These are phyloP conservation scores for Candida pseudoviswanathii DNA, from an alignment of 1,139 yeast species.

Conservation along the genomic window DNA sequence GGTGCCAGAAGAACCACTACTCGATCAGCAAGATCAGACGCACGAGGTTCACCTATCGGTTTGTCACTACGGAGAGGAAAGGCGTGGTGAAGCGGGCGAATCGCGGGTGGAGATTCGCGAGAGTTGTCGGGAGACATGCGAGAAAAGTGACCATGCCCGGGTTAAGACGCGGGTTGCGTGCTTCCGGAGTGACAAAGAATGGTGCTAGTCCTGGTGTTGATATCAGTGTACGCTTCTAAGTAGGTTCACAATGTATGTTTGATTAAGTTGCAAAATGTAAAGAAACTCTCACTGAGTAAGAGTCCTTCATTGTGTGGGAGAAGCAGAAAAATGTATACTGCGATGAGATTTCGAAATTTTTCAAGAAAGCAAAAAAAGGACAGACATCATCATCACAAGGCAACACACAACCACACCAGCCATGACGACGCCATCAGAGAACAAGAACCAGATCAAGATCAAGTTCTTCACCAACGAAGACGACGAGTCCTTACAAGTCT, in stretches of 20 bases:
- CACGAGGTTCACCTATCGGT: constrained; percentile 25
- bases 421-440: constrained; percentile 20
- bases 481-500: constrained; percentile 68
- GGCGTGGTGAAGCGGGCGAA: constrained; percentile 21
- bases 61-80: constrained; percentile 18
- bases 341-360: constrained; percentile 8
- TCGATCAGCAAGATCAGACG: constrained; percentile 28
- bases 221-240: constrained; percentile 18
- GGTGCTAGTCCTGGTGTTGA: background rate
- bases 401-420: background rate
- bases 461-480: constrained; percentile 85
- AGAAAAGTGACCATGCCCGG: constrained; percentile 26
- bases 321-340: constrained; percentile 1
- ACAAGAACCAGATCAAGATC: constrained; percentile 61
- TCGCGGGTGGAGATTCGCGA: constrained; percentile 28
- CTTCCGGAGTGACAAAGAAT: background rate
- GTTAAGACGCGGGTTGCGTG: constrained; percentile 12
- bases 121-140: constrained; percentile 27
- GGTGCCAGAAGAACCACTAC: constrained; percentile 16
- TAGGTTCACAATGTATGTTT: background rate
- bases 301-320: too few relatives aligned
- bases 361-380: background rate
- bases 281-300: too few relatives aligned
- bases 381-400: too few relatives aligned
- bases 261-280: background rate